Conservation (phyloP, 2,329 filamentous ascomycete genomes). For the Trichoderma semiorbis region DNA sequence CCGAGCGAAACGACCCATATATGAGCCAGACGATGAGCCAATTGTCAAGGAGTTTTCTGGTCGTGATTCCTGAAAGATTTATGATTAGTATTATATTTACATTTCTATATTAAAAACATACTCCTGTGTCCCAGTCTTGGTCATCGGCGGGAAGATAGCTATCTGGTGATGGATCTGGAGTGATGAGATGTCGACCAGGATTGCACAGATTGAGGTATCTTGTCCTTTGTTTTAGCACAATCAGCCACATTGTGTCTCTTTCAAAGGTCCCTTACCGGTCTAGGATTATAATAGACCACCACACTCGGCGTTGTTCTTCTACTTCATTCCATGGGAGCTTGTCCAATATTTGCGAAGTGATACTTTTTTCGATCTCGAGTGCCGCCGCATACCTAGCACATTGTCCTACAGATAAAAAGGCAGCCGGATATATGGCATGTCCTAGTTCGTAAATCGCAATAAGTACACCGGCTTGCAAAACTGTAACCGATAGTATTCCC, state of each 20-base stretch:
- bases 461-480: constrained; percentile 17
- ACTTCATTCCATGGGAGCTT: constrained; percentile 10
- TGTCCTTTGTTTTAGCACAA: background rate
- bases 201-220: background rate
- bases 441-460: background rate
- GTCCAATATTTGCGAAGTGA: background rate
- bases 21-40: constrained; percentile 8
- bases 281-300: constrained; percentile 21
- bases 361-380: constrained; percentile 17
- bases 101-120: background rate
- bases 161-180: background rate
- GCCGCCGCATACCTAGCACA: constrained; percentile 19
- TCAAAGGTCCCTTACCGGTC: constrained; percentile 15
- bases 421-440: background rate
- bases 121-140: background rate
- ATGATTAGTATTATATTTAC: background rate
- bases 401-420: constrained; percentile 11
- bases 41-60: constrained; percentile 7
- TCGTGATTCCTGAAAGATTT: background rate
- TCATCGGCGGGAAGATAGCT: background rate
- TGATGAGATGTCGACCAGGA: background rate
- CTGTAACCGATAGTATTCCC: constrained; percentile 15
- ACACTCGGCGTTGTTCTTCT: constrained; percentile 20
- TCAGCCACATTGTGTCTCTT: background rate
- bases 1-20: constrained; percentile 19